phyloP scores from a whole-genome alignment of 129 eudicot genomes.

The Tagetes erecta region DNA sequence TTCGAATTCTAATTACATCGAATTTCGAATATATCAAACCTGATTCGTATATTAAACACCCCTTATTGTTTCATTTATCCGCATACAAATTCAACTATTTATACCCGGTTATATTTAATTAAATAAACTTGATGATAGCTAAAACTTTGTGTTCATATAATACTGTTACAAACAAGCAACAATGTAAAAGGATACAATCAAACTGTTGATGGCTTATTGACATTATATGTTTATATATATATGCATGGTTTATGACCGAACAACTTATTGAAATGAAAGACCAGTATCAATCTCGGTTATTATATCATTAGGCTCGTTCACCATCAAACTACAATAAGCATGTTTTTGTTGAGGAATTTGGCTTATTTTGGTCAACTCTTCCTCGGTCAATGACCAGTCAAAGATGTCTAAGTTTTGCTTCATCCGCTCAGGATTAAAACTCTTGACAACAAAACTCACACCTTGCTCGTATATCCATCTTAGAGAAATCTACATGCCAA shows the following conservation, averaged over 20 bases:
- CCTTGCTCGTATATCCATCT: constrained; percentile 67
- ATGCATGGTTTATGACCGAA: neutral
- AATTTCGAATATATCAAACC: no score
- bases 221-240: neutral
- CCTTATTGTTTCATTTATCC: neutral
- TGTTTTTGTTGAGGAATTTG: constrained; percentile 55
- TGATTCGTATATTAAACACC: no score
- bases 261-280: constrained; percentile 27
- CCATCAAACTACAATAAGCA: constrained; percentile 8
- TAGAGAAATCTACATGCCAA: constrained; percentile 41
- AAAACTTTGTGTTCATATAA: neutral
- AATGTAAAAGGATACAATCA: neutral
- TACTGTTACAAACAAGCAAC: neutral
- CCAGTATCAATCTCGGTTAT: constrained; percentile 50
- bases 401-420: constrained; percentile 45
- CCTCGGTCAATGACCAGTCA: constrained; percentile 45
- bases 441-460: constrained; percentile 49
- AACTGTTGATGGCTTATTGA: neutral
- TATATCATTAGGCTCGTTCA: constrained; percentile 37
- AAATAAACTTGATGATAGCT: neutral
- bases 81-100: neutral
- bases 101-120: no score
- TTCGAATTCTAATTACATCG: no score
- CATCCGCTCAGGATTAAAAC: constrained; percentile 56
- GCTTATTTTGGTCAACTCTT: constrained; percentile 44